Conservation (phyloP, 805 yeast genomes). For the Yarrowia divulgata region DNA sequence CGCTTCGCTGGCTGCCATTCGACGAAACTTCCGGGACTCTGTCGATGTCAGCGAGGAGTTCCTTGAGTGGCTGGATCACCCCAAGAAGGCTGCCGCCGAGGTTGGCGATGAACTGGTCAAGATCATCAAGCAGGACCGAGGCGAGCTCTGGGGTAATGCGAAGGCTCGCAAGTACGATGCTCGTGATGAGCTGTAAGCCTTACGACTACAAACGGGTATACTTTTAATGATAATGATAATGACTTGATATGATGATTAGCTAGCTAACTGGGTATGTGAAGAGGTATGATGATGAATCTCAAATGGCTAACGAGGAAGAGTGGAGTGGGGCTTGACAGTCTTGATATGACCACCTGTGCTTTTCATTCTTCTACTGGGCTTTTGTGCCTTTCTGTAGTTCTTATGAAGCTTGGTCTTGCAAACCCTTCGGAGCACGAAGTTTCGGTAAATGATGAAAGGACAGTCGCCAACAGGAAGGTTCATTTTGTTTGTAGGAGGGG, state of each 20-base stretch:
- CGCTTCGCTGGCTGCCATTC: slow-evolving; percentile 26
- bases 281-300: too few relatives aligned
- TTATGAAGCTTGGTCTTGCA: not conserved
- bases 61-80: slow-evolving; percentile 26
- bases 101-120: slow-evolving; percentile 1
- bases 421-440: not conserved
- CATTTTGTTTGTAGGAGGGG: not conserved
- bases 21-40: slow-evolving; percentile 34
- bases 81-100: slow-evolving; percentile 28
- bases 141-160: slow-evolving; percentile 26
- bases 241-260: not conserved
- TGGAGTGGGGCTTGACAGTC: not conserved
- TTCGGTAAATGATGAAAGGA: not conserved
- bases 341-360: not conserved
- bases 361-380: not conserved
- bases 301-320: not conserved
- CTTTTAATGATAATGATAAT: slow-evolving; percentile 11
- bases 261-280: too few relatives aligned
- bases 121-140: slow-evolving; percentile 14
- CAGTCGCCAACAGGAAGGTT: not conserved
- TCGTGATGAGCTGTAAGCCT: slow-evolving; percentile 28
- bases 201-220: not conserved
- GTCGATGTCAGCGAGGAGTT: slow-evolving; percentile 26
- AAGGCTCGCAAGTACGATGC: slow-evolving; percentile 33
- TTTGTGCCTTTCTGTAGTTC: not conserved